Evolutionary conservation across 306 rosid species (phyloP).

Genomic region (Sophora flavescens): DNA sequence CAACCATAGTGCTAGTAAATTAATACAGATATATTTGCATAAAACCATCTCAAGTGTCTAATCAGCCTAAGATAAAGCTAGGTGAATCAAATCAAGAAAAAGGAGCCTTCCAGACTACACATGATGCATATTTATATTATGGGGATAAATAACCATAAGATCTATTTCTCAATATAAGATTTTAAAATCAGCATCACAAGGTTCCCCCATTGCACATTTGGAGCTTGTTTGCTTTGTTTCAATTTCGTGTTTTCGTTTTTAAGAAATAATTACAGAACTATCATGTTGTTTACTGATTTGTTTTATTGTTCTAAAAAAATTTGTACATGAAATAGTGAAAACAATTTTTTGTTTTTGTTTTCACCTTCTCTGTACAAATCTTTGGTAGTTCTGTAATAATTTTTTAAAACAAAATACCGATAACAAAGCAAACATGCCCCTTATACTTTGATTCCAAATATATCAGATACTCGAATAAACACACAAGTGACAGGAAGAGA

Average conservation of each 20-base stretch:
- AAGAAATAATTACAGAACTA: too few relatives aligned
- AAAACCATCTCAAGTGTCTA: background rate
- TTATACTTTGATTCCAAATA: constrained; percentile 3
- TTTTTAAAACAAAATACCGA: too few relatives aligned
- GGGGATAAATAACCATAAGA: constrained; percentile 11
- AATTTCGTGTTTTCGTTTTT: too few relatives aligned
- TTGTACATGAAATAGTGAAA: too few relatives aligned
- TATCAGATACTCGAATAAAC: constrained; percentile 12
- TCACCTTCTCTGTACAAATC: too few relatives aligned
- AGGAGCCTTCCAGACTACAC: background rate
- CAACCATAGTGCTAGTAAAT: constrained; percentile 13
- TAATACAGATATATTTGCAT: background rate
- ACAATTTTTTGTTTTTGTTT: too few relatives aligned
- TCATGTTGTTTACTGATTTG: too few relatives aligned
- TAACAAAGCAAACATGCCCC: too few relatives aligned
- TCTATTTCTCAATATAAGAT: background rate
- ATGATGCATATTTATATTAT: background rate
- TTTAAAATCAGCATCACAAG: constrained; percentile 13
- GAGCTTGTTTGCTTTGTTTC: background rate
- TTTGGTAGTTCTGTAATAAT: too few relatives aligned
- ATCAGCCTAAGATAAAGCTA: constrained; percentile 5
- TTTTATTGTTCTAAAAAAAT: too few relatives aligned
- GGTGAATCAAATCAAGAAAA: background rate
- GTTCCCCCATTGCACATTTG: background rate
- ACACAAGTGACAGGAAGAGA: constrained; percentile 33